Base-by-base conservation (phyloP, 2,329 filamentous ascomycete genomes). In the Davidsoniella eucalypti region DNA sequence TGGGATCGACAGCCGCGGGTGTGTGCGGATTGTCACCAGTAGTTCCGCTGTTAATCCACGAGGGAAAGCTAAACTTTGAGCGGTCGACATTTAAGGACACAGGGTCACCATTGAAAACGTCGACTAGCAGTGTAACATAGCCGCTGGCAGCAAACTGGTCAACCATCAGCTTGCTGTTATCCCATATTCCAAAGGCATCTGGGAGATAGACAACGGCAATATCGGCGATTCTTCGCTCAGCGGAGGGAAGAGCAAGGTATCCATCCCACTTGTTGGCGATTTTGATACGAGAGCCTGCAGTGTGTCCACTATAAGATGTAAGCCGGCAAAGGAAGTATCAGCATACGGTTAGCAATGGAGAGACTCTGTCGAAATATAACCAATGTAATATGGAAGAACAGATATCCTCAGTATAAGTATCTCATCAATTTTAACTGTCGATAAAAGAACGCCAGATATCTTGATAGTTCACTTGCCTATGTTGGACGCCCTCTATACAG, bases 111-210 rank as follows among this genome's bases (percentile, higher is more conserved):
- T 64, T 59, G 54, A 63, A 65, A 12, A 63, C 49, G 25, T 65
- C 63, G 2, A 58, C 44, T 5, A 65, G 52, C n/a, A 65, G 54
- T 14, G 58, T 60, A 1, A 56, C 52, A 51, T 64, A 65, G 0
- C 63, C 63, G n/a, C 58, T 55, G 5, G 56, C 54, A 6, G 63
- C 63, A 42, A 62, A 63, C 14, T 58, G 54, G 54, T 65, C 63
- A 54, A 73, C 67, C 52, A 64, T 56, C 1, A 65, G 57, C 49
- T 62, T 60, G 50, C 56, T 59, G 54, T 65, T 65, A 16, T 60
- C 54, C 69, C 69, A 74, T 61, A 75, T 68, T 54, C 72, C 67
- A 49, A 72, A 62, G 52, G 74, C 64, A 54, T 76, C 73, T 12
- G 69, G 66, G 38, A 73, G 52, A 58, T 65, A 64, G 14, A 76